Percentiles rank a stretch among this genome's conserved stretches.
Conservation (phyloP, 305 asterid genomes). For the Solanum hybrid region DNA sequence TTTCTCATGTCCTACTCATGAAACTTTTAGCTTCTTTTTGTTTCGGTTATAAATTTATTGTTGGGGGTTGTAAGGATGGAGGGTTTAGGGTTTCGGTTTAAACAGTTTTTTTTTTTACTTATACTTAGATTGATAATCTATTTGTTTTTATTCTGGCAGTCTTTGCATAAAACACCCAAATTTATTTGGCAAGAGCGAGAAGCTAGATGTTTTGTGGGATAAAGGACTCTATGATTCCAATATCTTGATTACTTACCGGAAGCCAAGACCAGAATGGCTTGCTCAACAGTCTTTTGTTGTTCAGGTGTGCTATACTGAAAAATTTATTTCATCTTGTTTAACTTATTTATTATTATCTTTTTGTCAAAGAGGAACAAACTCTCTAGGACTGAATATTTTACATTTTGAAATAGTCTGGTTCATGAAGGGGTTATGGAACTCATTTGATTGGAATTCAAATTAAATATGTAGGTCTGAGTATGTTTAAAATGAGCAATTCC, state of each 20-base stretch:
- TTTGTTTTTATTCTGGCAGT: constrained; percentile 28
- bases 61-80: background rate
- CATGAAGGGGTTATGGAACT: background rate
- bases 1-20: background rate
- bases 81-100: background rate
- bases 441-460: background rate
- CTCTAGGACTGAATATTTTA: background rate
- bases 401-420: background rate
- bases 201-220: constrained; percentile 88
- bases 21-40: background rate
- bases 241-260: constrained; percentile 63
- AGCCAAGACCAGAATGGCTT: constrained; percentile 87
- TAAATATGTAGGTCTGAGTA: background rate
- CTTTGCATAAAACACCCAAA: constrained; percentile 91
- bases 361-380: background rate
- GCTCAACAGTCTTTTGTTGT: constrained; percentile 67
- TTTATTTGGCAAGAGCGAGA: constrained; percentile 89
- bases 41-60: background rate
- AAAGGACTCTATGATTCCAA: constrained; percentile 94
- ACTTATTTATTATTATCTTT: background rate
- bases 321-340: background rate
- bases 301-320: constrained; percentile 45
- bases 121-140: background rate
- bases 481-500: background rate
- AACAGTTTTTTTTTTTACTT: background rate